Evolutionary conservation across 305 asterid species (phyloP).

Genomic region (Fraxinus sp.): DNA sequence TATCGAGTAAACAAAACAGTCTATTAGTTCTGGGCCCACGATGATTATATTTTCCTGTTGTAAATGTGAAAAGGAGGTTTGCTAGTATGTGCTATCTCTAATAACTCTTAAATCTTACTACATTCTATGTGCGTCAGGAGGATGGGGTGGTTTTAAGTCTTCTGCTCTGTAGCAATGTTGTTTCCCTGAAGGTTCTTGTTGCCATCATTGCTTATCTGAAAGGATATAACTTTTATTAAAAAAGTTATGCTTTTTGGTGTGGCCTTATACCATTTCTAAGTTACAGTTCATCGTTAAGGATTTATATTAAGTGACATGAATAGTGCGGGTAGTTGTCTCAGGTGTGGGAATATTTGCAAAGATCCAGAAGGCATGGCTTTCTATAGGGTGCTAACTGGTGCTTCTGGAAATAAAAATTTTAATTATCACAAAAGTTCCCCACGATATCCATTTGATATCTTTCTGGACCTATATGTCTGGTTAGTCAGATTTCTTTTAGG

Average conservation of each 20-base stretch:
- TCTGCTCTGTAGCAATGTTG: neutral
- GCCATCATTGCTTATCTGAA: neutral
- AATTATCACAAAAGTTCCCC: neutral
- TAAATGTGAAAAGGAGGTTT: neutral
- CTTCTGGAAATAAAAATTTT: neutral
- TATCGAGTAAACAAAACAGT: neutral
- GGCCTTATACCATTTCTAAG: neutral
- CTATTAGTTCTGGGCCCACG: neutral
- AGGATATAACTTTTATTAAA: neutral
- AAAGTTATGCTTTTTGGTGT: neutral
- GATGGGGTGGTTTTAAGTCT: neutral
- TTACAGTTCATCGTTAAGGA: neutral
- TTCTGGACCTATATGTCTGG: neutral
- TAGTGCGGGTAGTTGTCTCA: neutral
- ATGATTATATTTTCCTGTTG: neutral
- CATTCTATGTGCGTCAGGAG: neutral
- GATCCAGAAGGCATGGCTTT: neutral
- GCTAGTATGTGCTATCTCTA: neutral
- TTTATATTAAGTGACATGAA: neutral
- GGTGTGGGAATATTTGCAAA: neutral
- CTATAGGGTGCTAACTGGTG: neutral
- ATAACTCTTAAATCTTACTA: neutral
- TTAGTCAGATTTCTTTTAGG: slow-evolving; percentile 1
- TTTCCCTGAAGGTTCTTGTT: neutral
- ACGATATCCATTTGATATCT: neutral